Base-by-base conservation (phyloP, 805 yeast genomes). In the Candida broadrunensis region DNA sequence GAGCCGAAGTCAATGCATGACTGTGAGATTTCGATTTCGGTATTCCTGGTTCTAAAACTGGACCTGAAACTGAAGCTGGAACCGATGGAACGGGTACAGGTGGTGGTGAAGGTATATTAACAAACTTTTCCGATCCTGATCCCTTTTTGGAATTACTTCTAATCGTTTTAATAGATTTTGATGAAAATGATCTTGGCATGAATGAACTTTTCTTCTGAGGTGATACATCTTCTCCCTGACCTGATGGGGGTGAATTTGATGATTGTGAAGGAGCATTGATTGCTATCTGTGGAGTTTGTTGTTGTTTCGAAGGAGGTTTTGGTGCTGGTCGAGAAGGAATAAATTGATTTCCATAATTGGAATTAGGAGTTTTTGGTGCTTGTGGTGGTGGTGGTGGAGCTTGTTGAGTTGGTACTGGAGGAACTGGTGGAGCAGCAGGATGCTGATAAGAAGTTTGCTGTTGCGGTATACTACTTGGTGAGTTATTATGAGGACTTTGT, bases 261-360 rank as follows among this genome's bases (percentile, higher is more conserved):
- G 24, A 9, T 14, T 30, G 15, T 9, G 35, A 26, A 13, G 37
- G n/a, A 2, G 35, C 24, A 6, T 36, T 9, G 9, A 9, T 9
- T 21, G 24, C 24, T 7, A 9, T 7, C 9, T 21, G 24, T 21
- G 9, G 9, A 7, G 6, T 6, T 21, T 21, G 24, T 23, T 35
- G 25, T 15, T 38, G 19, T 12, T 49, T 41, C 17, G 63, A 49
- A 4, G 73, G 75, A 1, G 86, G 85, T 50, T 74, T 77, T 24
- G 87, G 87, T 0, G 87, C 85, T 0, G 87, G 86, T 46, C 87
- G 67, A 39, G 79, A 73, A 3, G 86, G 87, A 38, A 81, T 80
- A 46, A 74, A 81, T 50, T 72, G 80, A 20, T 49, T 54, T 40
- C 65, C 77, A 48, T 45, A 58, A 29, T 44, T 56, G 13, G 36